These are phyloP conservation scores for Gastrolobium bilobum DNA, from an alignment of 306 rosid species.

Conservation along the genomic window DNA sequence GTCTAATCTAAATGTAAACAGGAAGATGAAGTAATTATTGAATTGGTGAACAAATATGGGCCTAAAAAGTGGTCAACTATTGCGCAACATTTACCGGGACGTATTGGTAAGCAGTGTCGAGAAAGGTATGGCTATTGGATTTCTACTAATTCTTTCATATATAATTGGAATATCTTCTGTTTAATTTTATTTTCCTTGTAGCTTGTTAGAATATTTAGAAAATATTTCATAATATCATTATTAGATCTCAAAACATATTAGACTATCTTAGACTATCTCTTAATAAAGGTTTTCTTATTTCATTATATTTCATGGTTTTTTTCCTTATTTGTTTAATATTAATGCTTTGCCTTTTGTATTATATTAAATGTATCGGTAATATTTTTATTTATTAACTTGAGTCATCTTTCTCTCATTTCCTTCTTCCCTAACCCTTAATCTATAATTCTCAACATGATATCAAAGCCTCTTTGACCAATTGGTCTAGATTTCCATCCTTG, in stretches of 20 bases:
- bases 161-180: slow-evolving; percentile 7
- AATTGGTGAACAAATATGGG: slow-evolving; percentile 82
- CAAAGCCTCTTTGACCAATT: background rate
- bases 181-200: background rate
- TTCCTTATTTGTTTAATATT: too few species aligned
- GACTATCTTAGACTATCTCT: too few species aligned
- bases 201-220: slow-evolving; percentile 11
- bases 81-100: slow-evolving; percentile 92
- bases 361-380: too few species aligned
- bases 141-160: slow-evolving; percentile 36
- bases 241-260: background rate
- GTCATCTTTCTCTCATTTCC: too few species aligned
- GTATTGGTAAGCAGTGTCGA: slow-evolving; percentile 99
- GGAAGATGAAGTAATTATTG: slow-evolving; percentile 90
- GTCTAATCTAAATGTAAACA: slow-evolving; percentile 53
- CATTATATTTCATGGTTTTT: too few species aligned
- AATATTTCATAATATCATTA: background rate
- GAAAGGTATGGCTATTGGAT: slow-evolving; percentile 79
- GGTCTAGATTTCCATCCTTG: background rate
- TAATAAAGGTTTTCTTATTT: too few species aligned
- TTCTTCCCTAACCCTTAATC: too few species aligned
- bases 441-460: too few species aligned
- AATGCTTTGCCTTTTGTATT: too few species aligned
- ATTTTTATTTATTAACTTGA: too few species aligned
- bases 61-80: slow-evolving; percentile 98